phyloP scores from a whole-genome alignment of 495 filamentous ascomycete genomes.

The Mycothermus thermophilus region DNA sequence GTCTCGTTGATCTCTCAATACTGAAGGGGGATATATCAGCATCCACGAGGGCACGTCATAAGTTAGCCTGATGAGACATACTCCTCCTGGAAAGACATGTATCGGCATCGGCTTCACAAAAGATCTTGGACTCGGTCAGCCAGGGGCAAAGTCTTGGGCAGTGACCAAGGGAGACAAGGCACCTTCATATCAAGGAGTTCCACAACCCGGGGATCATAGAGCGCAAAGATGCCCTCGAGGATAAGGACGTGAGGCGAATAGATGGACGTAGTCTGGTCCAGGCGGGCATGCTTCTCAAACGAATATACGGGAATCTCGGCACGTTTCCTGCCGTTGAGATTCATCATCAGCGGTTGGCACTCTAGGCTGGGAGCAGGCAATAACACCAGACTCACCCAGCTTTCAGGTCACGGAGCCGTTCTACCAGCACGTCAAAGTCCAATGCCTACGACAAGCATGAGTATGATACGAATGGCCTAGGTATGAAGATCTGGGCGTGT shows the following conservation, averaged over 20 bases:
- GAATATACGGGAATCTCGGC: slow-evolving; percentile 91
- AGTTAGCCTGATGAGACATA: no score
- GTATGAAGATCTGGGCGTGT: not conserved
- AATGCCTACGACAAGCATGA: slow-evolving; percentile 41
- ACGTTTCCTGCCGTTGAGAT: slow-evolving; percentile 49
- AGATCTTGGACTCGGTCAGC: slow-evolving; percentile 49
- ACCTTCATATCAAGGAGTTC: slow-evolving; percentile 87
- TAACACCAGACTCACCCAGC: slow-evolving; percentile 50
- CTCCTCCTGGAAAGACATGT: slow-evolving; percentile 84
- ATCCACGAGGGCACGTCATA: not conserved
- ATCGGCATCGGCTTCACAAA: slow-evolving; percentile 91
- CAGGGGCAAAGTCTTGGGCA: not conserved
- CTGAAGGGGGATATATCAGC: slow-evolving; percentile 24
- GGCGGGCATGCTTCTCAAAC: slow-evolving; percentile 78
- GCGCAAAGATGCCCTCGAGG: slow-evolving; percentile 86
- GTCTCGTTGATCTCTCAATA: slow-evolving; percentile 73
- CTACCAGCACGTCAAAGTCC: slow-evolving; percentile 80
- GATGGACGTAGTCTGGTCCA: slow-evolving; percentile 65
- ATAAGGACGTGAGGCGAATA: slow-evolving; percentile 96
- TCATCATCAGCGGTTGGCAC: slow-evolving; percentile 2
- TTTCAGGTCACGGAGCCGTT: slow-evolving; percentile 73
- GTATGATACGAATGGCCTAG: slow-evolving; percentile 7
- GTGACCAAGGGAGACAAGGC: no score
- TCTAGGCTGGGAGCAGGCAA: not conserved
- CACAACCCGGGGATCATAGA: slow-evolving; percentile 76